A percentile compares a stretch with the other conserved stretches of the same genome.
These are phyloP conservation scores for Krasilnikovozyma curviuscula DNA, from an alignment of 768 basidiomycete species.

Conservation along the genomic window DNA sequence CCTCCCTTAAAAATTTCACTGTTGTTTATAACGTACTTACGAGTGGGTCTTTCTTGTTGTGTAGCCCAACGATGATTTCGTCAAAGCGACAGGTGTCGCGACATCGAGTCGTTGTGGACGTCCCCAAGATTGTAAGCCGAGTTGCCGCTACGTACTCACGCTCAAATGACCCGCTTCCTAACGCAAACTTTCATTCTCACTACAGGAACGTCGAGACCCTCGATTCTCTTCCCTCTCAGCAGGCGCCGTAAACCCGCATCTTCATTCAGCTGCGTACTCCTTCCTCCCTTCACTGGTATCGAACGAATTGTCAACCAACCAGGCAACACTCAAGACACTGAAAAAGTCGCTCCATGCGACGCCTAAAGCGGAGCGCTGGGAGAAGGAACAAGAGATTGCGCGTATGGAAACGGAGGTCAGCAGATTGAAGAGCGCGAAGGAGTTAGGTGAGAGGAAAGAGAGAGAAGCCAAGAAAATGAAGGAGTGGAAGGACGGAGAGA, in stretches of 20 bases:
- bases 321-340: constrained; percentile 48
- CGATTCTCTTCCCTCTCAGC: constrained; percentile 56
- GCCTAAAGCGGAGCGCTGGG: constrained; percentile 20
- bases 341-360: constrained; percentile 40
- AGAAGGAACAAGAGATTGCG: constrained; percentile 47
- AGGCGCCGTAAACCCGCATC: constrained; percentile 41
- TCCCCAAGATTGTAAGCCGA: constrained; percentile 40
- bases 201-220: constrained; percentile 63
- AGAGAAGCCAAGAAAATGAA: constrained; percentile 47
- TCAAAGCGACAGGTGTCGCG: constrained; percentile 72
- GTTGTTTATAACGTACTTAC: not conserved
- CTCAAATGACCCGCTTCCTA: not conserved
- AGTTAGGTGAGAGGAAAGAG: constrained; percentile 49
- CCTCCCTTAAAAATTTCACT: not conserved
- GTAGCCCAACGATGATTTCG: constrained; percentile 58
- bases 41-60: not conserved
- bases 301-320: constrained; percentile 45
- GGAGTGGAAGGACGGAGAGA: constrained; percentile 39
- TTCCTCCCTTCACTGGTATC: constrained; percentile 52
- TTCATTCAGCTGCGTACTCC: constrained; percentile 49
- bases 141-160: not conserved
- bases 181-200: not conserved
- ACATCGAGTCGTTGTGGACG: constrained; percentile 47
- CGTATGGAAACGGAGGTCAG: constrained; percentile 56
- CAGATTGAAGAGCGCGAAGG: constrained; percentile 55